phyloP scores from a whole-genome alignment of 1,139 yeast species.

The Protomyces macrosporus region DNA sequence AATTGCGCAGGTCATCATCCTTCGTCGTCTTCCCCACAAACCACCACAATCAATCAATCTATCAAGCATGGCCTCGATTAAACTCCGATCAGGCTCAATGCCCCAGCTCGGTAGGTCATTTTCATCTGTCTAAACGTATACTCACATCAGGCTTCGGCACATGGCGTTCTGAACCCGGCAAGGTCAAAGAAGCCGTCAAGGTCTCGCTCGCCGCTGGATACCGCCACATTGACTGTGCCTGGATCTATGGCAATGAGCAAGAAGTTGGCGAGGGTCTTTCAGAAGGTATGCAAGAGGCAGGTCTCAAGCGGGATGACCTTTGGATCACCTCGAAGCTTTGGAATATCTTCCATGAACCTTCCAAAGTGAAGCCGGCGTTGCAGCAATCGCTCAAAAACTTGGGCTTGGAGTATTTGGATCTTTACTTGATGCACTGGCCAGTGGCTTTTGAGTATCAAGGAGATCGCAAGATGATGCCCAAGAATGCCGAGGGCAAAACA shows the following conservation, averaged over 20 bases:
- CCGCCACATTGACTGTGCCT: conserved; percentile 50
- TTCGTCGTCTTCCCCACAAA: too few species aligned
- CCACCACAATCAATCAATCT: background rate
- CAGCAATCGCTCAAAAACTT: conserved; percentile 51
- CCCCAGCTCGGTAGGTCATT: conserved; percentile 5
- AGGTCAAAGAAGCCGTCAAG: conserved; percentile 56
- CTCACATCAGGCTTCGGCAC: conserved; percentile 76
- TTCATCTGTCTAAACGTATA: conserved; percentile 51
- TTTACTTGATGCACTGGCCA: conserved; percentile 39
- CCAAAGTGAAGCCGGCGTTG: conserved; percentile 47
- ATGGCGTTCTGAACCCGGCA: conserved; percentile 60
- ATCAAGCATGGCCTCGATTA: background rate
- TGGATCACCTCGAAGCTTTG: conserved; percentile 71
- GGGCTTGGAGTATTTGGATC: conserved; percentile 56
- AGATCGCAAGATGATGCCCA: conserved; percentile 4
- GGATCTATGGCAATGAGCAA: conserved; percentile 33
- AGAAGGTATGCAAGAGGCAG: conserved; percentile 49
- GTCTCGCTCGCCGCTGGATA: conserved; percentile 64
- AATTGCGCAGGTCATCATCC: too few species aligned
- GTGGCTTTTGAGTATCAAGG: conserved; percentile 18
- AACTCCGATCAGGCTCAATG: conserved; percentile 17
- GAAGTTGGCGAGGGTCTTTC: conserved; percentile 49
- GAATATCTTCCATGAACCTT: conserved; percentile 41
- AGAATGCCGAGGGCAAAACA: conserved; percentile 9
- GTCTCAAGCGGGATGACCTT: conserved; percentile 63